Conservation (phyloP, 2,329 filamentous ascomycete species). For the Acrodontium crateriforme region DNA sequence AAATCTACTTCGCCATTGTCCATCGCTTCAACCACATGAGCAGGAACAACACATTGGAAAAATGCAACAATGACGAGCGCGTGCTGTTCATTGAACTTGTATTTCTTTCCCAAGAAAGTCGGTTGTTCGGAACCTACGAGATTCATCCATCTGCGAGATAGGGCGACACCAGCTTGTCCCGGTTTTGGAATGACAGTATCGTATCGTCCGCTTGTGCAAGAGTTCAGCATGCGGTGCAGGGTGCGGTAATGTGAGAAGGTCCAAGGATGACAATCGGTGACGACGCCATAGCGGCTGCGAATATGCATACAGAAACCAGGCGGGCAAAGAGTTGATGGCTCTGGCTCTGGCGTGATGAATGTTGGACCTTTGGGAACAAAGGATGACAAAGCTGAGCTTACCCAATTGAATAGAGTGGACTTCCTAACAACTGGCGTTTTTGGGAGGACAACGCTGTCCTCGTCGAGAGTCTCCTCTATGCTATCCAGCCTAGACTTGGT, state of each 20-base stretch:
- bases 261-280: slow-evolving; percentile 19
- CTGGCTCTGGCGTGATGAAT: slow-evolving; percentile 7
- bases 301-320: too few relatives aligned
- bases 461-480: too few relatives aligned
- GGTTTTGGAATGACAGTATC: slow-evolving; percentile 18
- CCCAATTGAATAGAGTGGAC: background rate
- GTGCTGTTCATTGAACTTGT: slow-evolving; percentile 12
- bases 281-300: slow-evolving; percentile 22
- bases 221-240: slow-evolving; percentile 24
- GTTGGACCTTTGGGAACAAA: slow-evolving; percentile 11
- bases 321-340: slow-evolving; percentile 12
- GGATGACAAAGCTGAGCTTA: slow-evolving; percentile 18
- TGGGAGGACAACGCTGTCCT: too few relatives aligned
- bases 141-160: slow-evolving; percentile 10
- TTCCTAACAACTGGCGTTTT: slow-evolving; percentile 3
- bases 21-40: slow-evolving; percentile 10
- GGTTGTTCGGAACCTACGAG: slow-evolving; percentile 8
- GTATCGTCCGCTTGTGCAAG: slow-evolving; percentile 10
- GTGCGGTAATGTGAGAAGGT: slow-evolving; percentile 24
- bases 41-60: slow-evolving; percentile 17
- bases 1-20: slow-evolving; percentile 14
- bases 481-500: too few relatives aligned
- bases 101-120: slow-evolving; percentile 10
- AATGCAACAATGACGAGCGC: slow-evolving; percentile 19
- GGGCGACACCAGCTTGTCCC: slow-evolving; percentile 4